Evolutionary conservation across 768 basidiomycete species (phyloP), one percentile per base, ranked within the genome.

Genomic region (Nevesoporus exiguus): DNA sequence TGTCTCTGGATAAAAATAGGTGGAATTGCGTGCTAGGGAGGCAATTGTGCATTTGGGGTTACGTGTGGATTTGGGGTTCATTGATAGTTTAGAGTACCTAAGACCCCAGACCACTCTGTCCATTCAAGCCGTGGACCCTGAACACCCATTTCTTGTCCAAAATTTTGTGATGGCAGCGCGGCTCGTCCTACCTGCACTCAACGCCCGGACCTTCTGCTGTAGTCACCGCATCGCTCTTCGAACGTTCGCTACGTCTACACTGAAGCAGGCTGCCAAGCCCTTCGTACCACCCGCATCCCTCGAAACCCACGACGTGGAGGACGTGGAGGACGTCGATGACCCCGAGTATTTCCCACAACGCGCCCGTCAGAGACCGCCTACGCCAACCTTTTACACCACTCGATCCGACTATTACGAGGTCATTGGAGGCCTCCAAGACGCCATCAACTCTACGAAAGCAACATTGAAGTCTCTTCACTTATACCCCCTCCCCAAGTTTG

Each of bases 301-400:
- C 31, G 54, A 57, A 49, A 43, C 50, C 1, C 51, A n/a, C 13
- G 41, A 50, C 15, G 24, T 25, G 25, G 57, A 60, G 6, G 57
- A n/a, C n/a, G n/a, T n/a, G n/a, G n/a, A 60, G 3, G 44, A 42
- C 21, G 37, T 56, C 51, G 10, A 52, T 11, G 49, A 64, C 42
- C 27, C 51, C 39, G 44, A 42, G 17, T 36, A 25, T 34, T 36
- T 51, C 2, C 10, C 57, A 24, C 57, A 54, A n/a, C 60, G 29
- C 33, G 13, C 27, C 6, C 61, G 49, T 13, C 64, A 60, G 14
- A 64, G 61, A 52, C 91, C 91, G 0, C 71, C 77, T 19, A 88
- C 90, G 8, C 82, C 91, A 21, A 83, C 81, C 45, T 95, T 93
- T 74, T 97, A 90, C 75, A 92, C 93, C 17, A 86, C 85, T 15